Evolutionary conservation across 73 alveolate species (phyloP).

Genomic region (Urostyla sp.): DNA sequence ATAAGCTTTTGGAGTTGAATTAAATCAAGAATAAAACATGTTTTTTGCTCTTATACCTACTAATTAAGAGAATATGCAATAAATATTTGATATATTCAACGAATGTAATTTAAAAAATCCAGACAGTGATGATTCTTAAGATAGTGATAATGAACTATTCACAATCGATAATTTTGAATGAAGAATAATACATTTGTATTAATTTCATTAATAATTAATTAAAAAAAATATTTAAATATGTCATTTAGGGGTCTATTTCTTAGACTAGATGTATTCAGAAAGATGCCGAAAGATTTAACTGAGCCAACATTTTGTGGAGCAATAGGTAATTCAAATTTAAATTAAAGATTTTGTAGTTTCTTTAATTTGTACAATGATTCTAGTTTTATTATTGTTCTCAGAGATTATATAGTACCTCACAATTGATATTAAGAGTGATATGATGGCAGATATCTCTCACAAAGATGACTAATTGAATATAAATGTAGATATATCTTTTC

Average conservation of each 20-base stretch:
- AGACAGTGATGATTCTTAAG: too few relatives aligned
- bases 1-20: too few relatives aligned
- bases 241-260: conserved; percentile 12
- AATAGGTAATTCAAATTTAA: conserved; percentile 34
- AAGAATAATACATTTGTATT: too few relatives aligned
- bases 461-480: conserved; percentile 88
- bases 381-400: conserved; percentile 85
- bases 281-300: conserved; percentile 90
- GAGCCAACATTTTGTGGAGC: conserved; percentile 97
- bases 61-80: too few relatives aligned
- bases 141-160: too few relatives aligned
- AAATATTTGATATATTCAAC: too few relatives aligned
- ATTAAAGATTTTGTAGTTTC: conserved; percentile 71
- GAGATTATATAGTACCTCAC: conserved; percentile 84
- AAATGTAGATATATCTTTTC: conserved; percentile 90
- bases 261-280: conserved; percentile 68
- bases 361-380: conserved; percentile 81
- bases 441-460: conserved; percentile 87
- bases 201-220: too few relatives aligned
- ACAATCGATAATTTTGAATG: too few relatives aligned
- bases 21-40: too few relatives aligned
- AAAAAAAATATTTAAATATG: background rate
- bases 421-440: conserved; percentile 79
- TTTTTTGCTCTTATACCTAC: too few relatives aligned
- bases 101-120: too few relatives aligned